phyloP scores from a whole-genome alignment of 2,329 filamentous ascomycete genomes.

The Cladobotryum mycophilum region DNA sequence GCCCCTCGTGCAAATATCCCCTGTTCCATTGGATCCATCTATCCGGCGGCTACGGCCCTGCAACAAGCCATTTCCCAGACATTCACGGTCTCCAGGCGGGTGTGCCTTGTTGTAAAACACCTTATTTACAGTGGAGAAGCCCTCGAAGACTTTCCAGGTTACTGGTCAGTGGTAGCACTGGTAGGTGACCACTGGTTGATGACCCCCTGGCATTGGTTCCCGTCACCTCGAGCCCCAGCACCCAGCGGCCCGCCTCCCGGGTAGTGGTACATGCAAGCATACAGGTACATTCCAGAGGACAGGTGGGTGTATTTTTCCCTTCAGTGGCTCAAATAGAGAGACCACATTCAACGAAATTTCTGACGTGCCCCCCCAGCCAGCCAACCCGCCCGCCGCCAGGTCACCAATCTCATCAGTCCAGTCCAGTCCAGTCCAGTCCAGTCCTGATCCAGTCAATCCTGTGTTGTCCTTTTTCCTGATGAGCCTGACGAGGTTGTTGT shows the following conservation, averaged over 20 bases:
- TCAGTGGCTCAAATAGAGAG: not conserved
- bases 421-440: not conserved
- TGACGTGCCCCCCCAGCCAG: conserved; percentile 11
- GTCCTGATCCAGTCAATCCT: not conserved
- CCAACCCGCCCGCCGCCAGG: conserved; percentile 8
- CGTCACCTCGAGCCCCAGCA: conserved; percentile 6
- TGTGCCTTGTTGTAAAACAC: not conserved
- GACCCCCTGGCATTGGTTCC: conserved; percentile 3
- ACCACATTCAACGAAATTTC: conserved; percentile 11
- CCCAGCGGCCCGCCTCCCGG: conserved; percentile 4
- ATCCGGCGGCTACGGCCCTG: too few relatives aligned
- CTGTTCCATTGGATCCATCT: not conserved
- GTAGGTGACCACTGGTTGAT: not conserved
- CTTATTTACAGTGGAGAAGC: not conserved
- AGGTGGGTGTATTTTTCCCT: conserved; percentile 1
- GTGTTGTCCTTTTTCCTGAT: not conserved
- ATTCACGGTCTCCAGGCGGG: not conserved
- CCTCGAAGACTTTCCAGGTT: too few relatives aligned
- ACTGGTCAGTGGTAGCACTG: not conserved
- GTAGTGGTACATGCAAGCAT: conserved; percentile 2
- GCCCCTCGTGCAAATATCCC: not conserved
- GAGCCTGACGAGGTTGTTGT: conserved; percentile 12
- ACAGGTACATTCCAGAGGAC: not conserved
- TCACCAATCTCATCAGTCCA: conserved; percentile 16
- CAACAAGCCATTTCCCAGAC: not conserved